Conservation (phyloP, 1,139 yeast genomes). For the Yamadazyma triangularis region DNA sequence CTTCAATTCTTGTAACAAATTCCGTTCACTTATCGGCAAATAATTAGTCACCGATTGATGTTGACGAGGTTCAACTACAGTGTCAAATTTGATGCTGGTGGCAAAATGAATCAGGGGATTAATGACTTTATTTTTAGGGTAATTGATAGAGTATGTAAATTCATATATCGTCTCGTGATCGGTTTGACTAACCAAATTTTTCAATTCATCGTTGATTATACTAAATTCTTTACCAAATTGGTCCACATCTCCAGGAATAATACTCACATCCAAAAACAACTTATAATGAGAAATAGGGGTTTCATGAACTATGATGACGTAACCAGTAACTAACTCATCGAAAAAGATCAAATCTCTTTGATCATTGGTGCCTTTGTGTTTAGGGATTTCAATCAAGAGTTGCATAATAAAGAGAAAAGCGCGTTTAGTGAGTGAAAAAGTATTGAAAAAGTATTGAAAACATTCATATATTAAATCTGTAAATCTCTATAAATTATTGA, state of each 20-base stretch:
- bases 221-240: slow-evolving; percentile 8
- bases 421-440: too few relatives aligned
- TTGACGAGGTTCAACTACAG: slow-evolving; percentile 8
- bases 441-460: too few relatives aligned
- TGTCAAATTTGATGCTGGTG: slow-evolving; percentile 21
- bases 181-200: slow-evolving; percentile 12
- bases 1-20: slow-evolving; percentile 5
- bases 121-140: slow-evolving; percentile 31
- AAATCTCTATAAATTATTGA: too few relatives aligned
- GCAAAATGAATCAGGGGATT: slow-evolving; percentile 31
- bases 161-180: slow-evolving; percentile 13
- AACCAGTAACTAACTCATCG: slow-evolving; percentile 10
- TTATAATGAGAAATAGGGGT: not conserved
- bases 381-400: slow-evolving; percentile 2
- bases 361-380: not conserved
- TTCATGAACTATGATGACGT: too few relatives aligned
- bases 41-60: slow-evolving; percentile 13
- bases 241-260: slow-evolving; percentile 22
- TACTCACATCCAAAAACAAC: slow-evolving; percentile 23
- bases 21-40: slow-evolving; percentile 3
- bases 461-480: too few relatives aligned
- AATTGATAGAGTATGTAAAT: slow-evolving; percentile 30
- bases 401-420: slow-evolving; percentile 1
- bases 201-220: slow-evolving; percentile 4
- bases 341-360: slow-evolving; percentile 5